These are phyloP conservation scores for Corchorus olitorius DNA, from an alignment of 345 rosid species.

Conservation along the genomic window DNA sequence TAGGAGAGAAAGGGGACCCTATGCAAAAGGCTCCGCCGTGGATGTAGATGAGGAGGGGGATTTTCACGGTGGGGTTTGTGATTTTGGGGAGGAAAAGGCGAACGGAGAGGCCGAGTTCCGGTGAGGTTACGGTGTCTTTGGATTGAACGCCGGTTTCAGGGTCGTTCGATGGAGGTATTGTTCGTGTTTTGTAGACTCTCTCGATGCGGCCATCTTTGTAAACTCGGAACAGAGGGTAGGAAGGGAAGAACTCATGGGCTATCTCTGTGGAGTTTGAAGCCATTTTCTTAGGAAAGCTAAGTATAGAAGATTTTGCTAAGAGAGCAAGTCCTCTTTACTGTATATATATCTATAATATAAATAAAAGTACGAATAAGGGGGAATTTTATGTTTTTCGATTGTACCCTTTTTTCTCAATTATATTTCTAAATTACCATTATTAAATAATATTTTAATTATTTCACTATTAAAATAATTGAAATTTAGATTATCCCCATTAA, in stretches of 20 bases:
- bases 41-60: conserved; percentile 53
- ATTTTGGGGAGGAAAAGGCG: conserved; percentile 11
- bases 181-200: background rate
- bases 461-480: too few relatives aligned
- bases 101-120: background rate
- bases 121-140: background rate
- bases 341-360: too few relatives aligned
- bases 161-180: background rate
- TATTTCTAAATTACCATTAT: too few relatives aligned
- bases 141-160: background rate
- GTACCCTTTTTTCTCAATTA: too few relatives aligned
- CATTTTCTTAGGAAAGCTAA: background rate
- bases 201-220: conserved; percentile 19
- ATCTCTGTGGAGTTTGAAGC: conserved; percentile 12
- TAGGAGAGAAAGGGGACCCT: conserved; percentile 44
- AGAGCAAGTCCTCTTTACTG: too few relatives aligned
- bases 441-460: too few relatives aligned
- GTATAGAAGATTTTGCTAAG: background rate
- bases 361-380: too few relatives aligned
- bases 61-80: conserved; percentile 18
- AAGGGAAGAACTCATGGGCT: background rate
- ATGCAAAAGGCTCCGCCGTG: conserved; percentile 58
- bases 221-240: background rate
- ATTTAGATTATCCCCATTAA: too few relatives aligned
- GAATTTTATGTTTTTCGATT: too few relatives aligned